phyloP scores from a whole-genome alignment of 345 rosid species.

The Gossypium longicalyx region DNA sequence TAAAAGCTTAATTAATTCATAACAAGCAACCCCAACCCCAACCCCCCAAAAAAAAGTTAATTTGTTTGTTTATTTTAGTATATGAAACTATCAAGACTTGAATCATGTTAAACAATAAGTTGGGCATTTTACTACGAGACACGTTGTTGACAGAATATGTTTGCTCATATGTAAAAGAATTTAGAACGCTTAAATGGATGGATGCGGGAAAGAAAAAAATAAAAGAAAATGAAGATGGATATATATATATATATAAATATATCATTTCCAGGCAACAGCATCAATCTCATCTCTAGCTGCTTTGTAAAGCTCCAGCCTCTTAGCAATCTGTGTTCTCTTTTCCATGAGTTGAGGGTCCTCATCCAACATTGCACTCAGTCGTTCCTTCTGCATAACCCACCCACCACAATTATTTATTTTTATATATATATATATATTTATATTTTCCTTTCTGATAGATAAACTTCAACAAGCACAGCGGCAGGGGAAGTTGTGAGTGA shows the following conservation, averaged over 20 bases:
- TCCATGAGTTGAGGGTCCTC: conserved; percentile 99
- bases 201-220: neutral
- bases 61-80: too few species aligned
- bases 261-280: conserved; percentile 88
- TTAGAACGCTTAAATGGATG: too few species aligned
- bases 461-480: neutral
- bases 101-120: too few species aligned
- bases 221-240: neutral
- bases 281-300: conserved; percentile 96
- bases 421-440: too few species aligned
- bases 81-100: too few species aligned
- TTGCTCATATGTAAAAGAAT: too few species aligned
- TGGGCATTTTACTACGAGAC: too few species aligned
- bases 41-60: too few species aligned
- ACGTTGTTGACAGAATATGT: too few species aligned
- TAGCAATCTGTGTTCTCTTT: conserved; percentile 60
- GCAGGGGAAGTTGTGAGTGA: neutral
- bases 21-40: too few species aligned
- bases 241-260: neutral
- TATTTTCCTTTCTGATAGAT: neutral
- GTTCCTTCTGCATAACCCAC: conserved; percentile 59
- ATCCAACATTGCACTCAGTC: conserved; percentile 86
- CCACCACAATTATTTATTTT: neutral
- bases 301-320: conserved; percentile 91
- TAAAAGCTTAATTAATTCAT: too few species aligned